Percentiles rank a stretch among this genome's conserved stretches.
Conservation (phyloP, 192 early-diverging fungal species). For the Podila epicladia region DNA sequence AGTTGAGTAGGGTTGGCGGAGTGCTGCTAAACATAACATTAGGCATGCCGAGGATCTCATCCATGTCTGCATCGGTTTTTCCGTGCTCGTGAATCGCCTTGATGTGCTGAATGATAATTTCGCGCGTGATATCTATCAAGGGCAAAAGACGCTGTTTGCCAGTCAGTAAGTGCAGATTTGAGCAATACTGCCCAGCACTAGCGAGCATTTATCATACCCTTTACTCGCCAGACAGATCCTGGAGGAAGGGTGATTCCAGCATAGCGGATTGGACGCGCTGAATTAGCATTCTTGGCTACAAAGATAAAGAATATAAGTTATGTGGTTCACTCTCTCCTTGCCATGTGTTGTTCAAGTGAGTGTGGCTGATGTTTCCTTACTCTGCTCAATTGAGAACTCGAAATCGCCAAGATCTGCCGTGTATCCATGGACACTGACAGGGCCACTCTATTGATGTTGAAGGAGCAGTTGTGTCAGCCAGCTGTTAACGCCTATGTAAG, state of each 20-base stretch:
- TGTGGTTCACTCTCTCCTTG: background rate
- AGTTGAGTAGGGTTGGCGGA: slow-evolving; percentile 62
- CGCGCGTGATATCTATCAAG: slow-evolving; percentile 9
- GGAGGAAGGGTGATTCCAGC: slow-evolving; percentile 30
- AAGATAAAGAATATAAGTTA: background rate
- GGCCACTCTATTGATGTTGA: background rate
- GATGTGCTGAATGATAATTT: slow-evolving; percentile 18
- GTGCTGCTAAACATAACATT: slow-evolving; percentile 10
- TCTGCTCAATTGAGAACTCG: slow-evolving; percentile 64
- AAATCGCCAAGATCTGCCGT: slow-evolving; percentile 81
- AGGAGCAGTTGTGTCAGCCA: background rate
- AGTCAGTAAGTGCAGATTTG: background rate
- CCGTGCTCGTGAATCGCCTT: slow-evolving; percentile 11
- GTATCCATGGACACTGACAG: slow-evolving; percentile 57
- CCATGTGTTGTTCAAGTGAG: background rate
- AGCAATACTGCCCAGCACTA: background rate
- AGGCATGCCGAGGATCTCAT: slow-evolving; percentile 22
- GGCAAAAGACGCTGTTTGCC: background rate
- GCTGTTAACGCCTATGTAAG: background rate
- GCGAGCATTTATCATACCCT: slow-evolving; percentile 44
- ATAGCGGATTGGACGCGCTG: slow-evolving; percentile 9
- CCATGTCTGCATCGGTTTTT: slow-evolving; percentile 5
- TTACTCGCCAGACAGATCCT: slow-evolving; percentile 68
- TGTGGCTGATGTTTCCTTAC: slow-evolving; percentile 31
- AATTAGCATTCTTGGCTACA: slow-evolving; percentile 18